phyloP scores from a whole-genome alignment of 2,329 filamentous ascomycete species.

The Seiridium cupressi region DNA sequence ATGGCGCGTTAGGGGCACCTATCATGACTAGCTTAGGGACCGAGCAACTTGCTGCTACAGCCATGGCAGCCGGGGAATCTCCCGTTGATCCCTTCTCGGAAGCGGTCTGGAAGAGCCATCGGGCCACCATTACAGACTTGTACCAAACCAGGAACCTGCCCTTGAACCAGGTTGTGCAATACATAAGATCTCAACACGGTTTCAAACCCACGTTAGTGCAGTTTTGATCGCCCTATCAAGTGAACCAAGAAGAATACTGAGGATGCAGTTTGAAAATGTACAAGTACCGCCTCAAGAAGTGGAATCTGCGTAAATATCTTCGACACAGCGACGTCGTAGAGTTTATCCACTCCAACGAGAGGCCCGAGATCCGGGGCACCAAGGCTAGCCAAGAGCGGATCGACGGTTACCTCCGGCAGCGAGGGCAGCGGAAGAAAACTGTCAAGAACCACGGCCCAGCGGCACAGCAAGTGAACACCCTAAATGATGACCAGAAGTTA shows the following conservation, averaged over 20 bases:
- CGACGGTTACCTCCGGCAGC: not conserved
- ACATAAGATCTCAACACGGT: not conserved
- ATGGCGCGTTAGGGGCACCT: not conserved
- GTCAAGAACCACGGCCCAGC: not conserved
- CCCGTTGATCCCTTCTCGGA: not conserved
- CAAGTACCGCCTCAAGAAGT: not conserved
- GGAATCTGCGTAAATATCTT: not conserved
- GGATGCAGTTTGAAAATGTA: not conserved
- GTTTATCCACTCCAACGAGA: not conserved
- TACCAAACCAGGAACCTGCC: not conserved
- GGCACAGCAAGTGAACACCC: not conserved
- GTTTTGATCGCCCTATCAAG: not conserved
- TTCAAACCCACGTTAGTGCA: not conserved
- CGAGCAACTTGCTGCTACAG: not conserved
- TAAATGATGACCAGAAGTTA: not conserved
- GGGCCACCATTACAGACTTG: not conserved
- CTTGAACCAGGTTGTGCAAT: not conserved
- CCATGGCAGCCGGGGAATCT: not conserved
- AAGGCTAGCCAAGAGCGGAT: not conserved
- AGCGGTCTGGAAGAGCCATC: not conserved
- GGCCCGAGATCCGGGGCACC: not conserved
- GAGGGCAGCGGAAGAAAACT: not conserved
- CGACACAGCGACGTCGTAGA: not conserved
- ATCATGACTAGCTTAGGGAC: not conserved
- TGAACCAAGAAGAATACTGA: not conserved